Base-by-base conservation (phyloP, 441 rosid species). In the Syzygium syzygioides region DNA sequence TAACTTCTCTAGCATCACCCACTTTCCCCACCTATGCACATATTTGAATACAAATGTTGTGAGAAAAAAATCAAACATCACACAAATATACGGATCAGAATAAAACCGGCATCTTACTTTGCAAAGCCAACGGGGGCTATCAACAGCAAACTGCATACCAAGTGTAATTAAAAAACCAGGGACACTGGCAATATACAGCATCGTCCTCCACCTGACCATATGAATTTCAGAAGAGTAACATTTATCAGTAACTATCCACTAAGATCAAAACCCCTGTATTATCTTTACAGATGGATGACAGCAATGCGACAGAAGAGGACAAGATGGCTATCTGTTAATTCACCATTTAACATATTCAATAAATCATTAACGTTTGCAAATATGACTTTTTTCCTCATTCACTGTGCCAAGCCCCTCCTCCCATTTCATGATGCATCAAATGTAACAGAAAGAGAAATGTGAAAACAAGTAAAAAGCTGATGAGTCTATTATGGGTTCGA, bases 81-180 rank as follows among this genome's bases (percentile, higher is more conserved):
- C 86, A 55, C 26, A 20, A 57, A 55, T 30, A 54, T 20, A 23
- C 45, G 23, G 52, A 57, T 57, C 50, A 12, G 62, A 52, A 52
- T 34, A 86, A 89, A 86, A 60, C 48, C 7, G 20, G 66, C 56
- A 19, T 52, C 93, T 88, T 95, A 95, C 98, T 91, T 94, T 95
- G 89, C 94, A 96, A 41, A 96, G 94, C 98, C 97, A 96, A 88
- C 97, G 95, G 26, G 98, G 98, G 91, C 98, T 96, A 30, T 96
- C 98, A 55, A 92, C 97, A 55, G 98, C 92, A 91, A 95, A 95
- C 88, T 96, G 97, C 97, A 96, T 95, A 28, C 97, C 97, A 60
- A 95, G n/a, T 19, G 93, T 89, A 86, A 96, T 92, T 88, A 93
- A 55, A 89, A 95, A 89, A 88, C 95, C 95, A 91, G 96, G 97